Evolutionary conservation across 192 early-diverging fungal genomes (phyloP), one percentile per base, ranked within the genome.

Genomic region (Phycomyces nitens): DNA sequence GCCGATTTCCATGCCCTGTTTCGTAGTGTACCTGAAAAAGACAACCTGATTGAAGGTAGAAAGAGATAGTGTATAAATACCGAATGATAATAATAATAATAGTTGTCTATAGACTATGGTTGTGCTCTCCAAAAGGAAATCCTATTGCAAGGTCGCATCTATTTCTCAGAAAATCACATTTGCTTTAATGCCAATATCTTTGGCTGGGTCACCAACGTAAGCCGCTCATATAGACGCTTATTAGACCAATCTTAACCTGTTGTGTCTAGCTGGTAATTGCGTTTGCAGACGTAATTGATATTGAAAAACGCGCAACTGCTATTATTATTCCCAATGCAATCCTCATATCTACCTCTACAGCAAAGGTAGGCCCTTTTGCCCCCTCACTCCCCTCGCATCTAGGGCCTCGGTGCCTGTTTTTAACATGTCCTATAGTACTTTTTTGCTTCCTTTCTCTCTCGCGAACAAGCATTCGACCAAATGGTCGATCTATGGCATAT

Each of bases 61-160:
- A 26, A 49, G 53, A 22, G 15, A 34, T 22, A 41, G 29, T 18
- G 34, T 3, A 39, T 60, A 20, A 23, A 58, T 11, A 11, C 16
- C 54, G 12, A 44, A n/a, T n/a, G n/a, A 27, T 56, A 54, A 20
- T 16, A 23, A 61, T 34, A 24, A 24, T 47, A 22, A 21, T 39
- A 23, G 20, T 27, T 21, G n/a, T 53, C 8, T 39, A 5, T 75
- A 84, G 89, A 93, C 76, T 93, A 86, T 71, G 84, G 86, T 0
- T 95, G 93, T 57, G 93, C 93, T 3, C 72, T 92, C 50, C 92
- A 95, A 73, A 89, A 91, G 54, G 93, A 95, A 49, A 94, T 95
- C 26, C 73, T 95, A 10, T 82, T 90, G 14, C 93, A 95, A 54
- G 93, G 93, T 15, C 76, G 89, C 41, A 67, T 95, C 39, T 94